These are phyloP conservation scores for Kluyveromyces dobzhanskii DNA, from an alignment of 805 yeast species.

Conservation along the genomic window DNA sequence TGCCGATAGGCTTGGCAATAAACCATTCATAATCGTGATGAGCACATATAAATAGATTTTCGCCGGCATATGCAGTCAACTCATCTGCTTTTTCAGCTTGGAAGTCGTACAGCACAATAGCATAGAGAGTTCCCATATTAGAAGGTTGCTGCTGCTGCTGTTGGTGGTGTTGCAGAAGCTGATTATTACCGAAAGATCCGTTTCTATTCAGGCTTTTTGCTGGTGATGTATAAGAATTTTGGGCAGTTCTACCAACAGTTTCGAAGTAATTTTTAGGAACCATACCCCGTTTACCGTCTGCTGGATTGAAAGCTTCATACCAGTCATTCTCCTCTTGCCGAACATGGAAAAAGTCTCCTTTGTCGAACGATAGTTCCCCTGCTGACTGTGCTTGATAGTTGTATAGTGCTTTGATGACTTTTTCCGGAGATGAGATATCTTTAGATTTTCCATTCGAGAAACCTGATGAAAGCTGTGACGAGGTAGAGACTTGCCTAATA, in stretches of 20 bases:
- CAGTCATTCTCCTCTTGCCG: slow-evolving; percentile 58
- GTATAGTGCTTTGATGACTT: slow-evolving; percentile 74
- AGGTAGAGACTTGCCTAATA: slow-evolving; percentile 14
- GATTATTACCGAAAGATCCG: slow-evolving; percentile 11
- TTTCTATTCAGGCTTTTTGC: slow-evolving; percentile 7
- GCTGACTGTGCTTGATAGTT: slow-evolving; percentile 73
- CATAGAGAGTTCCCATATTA: slow-evolving; percentile 52
- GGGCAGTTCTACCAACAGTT: slow-evolving; percentile 55
- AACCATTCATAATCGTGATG: slow-evolving; percentile 97
- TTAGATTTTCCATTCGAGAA: slow-evolving; percentile 7
- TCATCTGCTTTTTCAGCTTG: slow-evolving; percentile 75
- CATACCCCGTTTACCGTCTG: slow-evolving; percentile 66
- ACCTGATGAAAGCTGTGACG: slow-evolving; percentile 10
- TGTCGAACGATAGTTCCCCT: slow-evolving; percentile 67
- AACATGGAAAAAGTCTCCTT: slow-evolving; percentile 88
- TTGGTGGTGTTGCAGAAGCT: slow-evolving; percentile 1
- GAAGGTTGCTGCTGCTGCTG: slow-evolving; percentile 5
- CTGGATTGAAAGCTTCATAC: slow-evolving; percentile 86
- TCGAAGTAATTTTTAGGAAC: slow-evolving; percentile 85
- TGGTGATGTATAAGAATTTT: slow-evolving; percentile 18
- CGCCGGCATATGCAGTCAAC: slow-evolving; percentile 76
- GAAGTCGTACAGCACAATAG: slow-evolving; percentile 79
- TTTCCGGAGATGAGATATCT: slow-evolving; percentile 43
- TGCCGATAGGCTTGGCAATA: slow-evolving; percentile 90
- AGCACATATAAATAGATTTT: slow-evolving; percentile 86